Conservation (phyloP, 768 basidiomycete genomes). For the Boletus reticuloceps region DNA sequence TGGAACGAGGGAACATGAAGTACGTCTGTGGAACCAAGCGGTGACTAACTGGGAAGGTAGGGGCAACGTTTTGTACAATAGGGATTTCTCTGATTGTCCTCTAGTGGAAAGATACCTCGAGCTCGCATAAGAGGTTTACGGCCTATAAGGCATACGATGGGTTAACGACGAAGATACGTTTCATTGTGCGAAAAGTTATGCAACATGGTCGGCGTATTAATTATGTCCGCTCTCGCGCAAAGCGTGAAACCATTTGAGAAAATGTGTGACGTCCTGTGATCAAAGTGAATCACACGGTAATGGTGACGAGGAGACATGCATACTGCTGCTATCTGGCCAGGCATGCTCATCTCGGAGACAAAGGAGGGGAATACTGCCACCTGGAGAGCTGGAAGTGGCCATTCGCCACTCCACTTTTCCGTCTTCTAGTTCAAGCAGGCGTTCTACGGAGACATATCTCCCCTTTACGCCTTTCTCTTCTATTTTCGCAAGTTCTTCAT, state of each 20-base stretch:
- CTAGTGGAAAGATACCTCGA: constrained; percentile 86
- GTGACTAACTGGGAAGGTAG: constrained; percentile 94
- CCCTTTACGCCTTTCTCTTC: constrained; percentile 67
- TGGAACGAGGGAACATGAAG: constrained; percentile 92
- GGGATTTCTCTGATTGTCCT: constrained; percentile 8
- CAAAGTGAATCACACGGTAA: constrained; percentile 1
- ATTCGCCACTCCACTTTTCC: constrained; percentile 76
- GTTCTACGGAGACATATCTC: constrained; percentile 69
- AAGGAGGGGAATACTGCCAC: constrained; percentile 68
- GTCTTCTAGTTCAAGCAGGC: constrained; percentile 55
- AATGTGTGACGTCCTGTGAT: constrained; percentile 67
- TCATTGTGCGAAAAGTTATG: neutral
- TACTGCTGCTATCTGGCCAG: constrained; percentile 62
- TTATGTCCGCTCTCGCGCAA: constrained; percentile 18
- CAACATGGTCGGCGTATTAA: neutral
- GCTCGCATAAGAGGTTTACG: constrained; percentile 46
- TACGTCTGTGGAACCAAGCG: constrained; percentile 80
- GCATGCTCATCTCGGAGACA: constrained; percentile 58
- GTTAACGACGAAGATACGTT: neutral
- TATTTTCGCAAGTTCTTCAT: constrained; percentile 54
- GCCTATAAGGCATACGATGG: neutral
- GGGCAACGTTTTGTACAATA: constrained; percentile 17
- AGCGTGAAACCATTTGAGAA: constrained; percentile 61
- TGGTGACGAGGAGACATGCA: neutral
- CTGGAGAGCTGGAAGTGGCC: constrained; percentile 73